These are phyloP conservation scores for Phyllosticta citribraziliensis DNA, from an alignment of 2,329 filamentous ascomycete genomes.

Conservation along the genomic window DNA sequence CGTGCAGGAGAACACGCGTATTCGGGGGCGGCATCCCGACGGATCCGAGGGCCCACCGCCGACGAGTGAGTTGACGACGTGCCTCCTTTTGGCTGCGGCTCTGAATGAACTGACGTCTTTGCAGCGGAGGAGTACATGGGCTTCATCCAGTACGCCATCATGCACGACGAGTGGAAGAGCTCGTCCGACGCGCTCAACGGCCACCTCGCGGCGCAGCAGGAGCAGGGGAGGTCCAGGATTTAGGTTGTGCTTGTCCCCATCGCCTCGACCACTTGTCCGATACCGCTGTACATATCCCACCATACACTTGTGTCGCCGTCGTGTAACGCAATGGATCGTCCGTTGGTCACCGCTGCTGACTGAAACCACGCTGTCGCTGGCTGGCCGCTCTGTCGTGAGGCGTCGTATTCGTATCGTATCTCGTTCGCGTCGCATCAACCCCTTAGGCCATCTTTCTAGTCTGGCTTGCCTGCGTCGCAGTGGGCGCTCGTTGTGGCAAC, in stretches of 20 bases:
- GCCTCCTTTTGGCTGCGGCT: background rate
- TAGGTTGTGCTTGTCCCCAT: background rate
- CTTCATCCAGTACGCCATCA: background rate
- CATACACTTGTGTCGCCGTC: no score
- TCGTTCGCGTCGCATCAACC: no score
- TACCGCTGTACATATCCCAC: no score
- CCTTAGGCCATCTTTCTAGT: no score
- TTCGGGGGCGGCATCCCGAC: conserved; percentile 40
- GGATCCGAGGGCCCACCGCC: conserved; percentile 19
- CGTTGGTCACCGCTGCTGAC: no score
- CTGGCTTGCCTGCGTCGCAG: no score
- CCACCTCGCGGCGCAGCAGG: background rate
- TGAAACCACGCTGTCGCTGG: no score
- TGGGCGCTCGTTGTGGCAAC: no score
- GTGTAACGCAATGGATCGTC: no score
- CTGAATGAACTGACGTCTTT: background rate
- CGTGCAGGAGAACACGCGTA: conserved; percentile 50
- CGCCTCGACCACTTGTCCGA: no score
- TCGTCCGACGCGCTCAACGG: background rate
- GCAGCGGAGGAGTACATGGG: background rate
- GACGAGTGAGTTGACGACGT: conserved; percentile 15
- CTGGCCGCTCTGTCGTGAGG: no score
- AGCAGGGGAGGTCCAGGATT: background rate
- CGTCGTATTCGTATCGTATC: no score
- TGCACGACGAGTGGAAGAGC: background rate